Percentiles rank a stretch among this genome's conserved stretches.
These are phyloP conservation scores for Trichophyton schoenleinii DNA, from an alignment of 2,329 filamentous ascomycete species.

Conservation along the genomic window DNA sequence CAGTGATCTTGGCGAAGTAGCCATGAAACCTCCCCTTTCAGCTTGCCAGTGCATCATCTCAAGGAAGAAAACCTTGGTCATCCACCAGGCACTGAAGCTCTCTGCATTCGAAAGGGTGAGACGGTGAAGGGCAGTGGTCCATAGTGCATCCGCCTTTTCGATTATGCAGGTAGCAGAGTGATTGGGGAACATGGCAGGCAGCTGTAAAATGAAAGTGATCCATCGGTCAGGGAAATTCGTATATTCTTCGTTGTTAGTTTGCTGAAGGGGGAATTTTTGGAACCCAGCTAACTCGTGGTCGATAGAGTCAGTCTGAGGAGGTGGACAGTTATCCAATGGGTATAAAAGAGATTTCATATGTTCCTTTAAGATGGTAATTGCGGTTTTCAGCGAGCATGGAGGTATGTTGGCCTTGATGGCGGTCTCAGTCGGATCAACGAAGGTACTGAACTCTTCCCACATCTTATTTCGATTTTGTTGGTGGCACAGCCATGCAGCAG, in stretches of 20 bases:
- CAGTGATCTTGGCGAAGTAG: conserved; percentile 31
- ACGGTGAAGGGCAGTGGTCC: conserved; percentile 33
- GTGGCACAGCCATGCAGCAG: conserved; percentile 82
- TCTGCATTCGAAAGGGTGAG: conserved; percentile 34
- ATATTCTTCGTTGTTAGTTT: conserved; percentile 28
- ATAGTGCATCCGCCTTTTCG: conserved; percentile 32
- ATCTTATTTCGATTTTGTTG: conserved; percentile 85
- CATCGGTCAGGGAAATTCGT: conserved; percentile 38
- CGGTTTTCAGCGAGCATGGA: conserved; percentile 24
- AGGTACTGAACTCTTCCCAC: conserved; percentile 65
- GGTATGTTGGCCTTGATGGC: conserved; percentile 32
- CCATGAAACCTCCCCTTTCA: conserved; percentile 79
- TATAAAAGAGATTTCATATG: conserved; percentile 33
- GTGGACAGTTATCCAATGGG: conserved; percentile 26
- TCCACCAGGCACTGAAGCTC: conserved; percentile 42
- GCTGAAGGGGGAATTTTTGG: conserved; percentile 27
- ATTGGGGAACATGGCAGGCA: conserved; percentile 28
- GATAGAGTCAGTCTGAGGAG: conserved; percentile 25
- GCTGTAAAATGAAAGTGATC: conserved; percentile 33
- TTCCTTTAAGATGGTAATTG: conserved; percentile 32
- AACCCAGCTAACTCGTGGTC: conserved; percentile 21
- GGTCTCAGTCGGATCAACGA: conserved; percentile 31
- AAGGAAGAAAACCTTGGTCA: conserved; percentile 89
- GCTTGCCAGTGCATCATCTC: conserved; percentile 88
- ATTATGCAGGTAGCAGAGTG: conserved; percentile 35